Evolutionary conservation across 1,139 yeast genomes (phyloP).

Genomic region (Kodamaea sp.): DNA sequence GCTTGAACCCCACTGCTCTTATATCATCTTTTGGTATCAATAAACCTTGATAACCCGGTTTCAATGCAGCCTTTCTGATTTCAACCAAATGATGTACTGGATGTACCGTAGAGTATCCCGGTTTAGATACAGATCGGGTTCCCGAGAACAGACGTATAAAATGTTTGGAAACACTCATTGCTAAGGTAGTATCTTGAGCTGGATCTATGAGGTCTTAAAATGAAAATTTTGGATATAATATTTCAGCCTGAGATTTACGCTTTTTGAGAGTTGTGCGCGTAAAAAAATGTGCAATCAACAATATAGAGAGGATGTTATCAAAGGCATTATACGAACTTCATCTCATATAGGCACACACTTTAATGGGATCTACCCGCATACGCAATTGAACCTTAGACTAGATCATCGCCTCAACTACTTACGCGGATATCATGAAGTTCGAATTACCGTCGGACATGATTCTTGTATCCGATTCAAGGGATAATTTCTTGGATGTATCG

Average conservation of each 20-base stretch:
- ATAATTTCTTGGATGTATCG: background rate
- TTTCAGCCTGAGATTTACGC: conserved; percentile 4
- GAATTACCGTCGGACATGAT: conserved; percentile 12
- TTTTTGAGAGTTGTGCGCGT: conserved; percentile 5
- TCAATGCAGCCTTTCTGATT: conserved; percentile 67
- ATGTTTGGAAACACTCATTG: conserved; percentile 21
- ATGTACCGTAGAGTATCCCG: conserved; percentile 76
- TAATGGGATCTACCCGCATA: too few relatives aligned
- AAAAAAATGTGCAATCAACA: conserved; percentile 2
- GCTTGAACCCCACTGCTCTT: conserved; percentile 74
- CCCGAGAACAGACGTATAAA: conserved; percentile 50
- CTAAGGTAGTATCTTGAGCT: background rate
- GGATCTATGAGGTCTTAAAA: background rate
- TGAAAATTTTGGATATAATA: conserved; percentile 1
- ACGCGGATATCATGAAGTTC: conserved; percentile 13
- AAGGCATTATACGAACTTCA: too few relatives aligned
- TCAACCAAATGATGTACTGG: conserved; percentile 92
- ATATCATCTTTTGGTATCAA: conserved; percentile 69
- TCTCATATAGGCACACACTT: too few relatives aligned
- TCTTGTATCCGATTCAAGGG: conserved; percentile 3
- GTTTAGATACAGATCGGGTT: conserved; percentile 43
- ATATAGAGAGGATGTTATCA: too few relatives aligned
- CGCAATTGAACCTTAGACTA: too few relatives aligned
- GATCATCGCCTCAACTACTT: too few relatives aligned
- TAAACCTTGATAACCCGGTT: conserved; percentile 69